A percentile compares a stretch with the other conserved stretches of the same genome.
phyloP scores from a whole-genome alignment of 495 filamentous ascomycete genomes.

The Neurospora africana region DNA sequence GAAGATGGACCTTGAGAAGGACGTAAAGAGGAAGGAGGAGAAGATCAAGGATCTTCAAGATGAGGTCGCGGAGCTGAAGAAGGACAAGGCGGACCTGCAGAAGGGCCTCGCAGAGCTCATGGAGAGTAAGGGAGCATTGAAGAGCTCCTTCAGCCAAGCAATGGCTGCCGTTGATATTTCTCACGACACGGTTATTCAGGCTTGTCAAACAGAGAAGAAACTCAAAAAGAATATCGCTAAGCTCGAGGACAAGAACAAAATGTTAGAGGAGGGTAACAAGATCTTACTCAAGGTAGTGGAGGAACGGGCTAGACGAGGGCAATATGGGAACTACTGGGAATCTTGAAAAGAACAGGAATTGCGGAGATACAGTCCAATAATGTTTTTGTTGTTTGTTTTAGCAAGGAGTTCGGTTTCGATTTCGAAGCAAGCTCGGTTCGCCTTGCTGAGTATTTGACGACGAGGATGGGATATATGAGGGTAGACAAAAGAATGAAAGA shows the following conservation, averaged over 20 bases:
- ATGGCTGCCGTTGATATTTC: not conserved
- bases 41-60: not conserved
- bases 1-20: not conserved
- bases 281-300: rapidly evolving
- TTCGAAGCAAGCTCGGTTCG: not conserved
- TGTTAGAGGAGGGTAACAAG: not conserved
- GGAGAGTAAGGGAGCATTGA: not conserved
- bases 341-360: not conserved
- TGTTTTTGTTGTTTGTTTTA: not conserved
- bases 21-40: not conserved
- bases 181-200: not conserved
- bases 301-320: not conserved
- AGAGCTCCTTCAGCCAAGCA: not conserved
- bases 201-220: not conserved
- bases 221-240: not conserved
- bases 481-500: no score
- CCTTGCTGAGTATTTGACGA: not conserved
- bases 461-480: not conserved
- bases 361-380: not conserved
- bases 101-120: not conserved
- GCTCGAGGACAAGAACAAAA: not conserved
- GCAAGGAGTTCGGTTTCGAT: not conserved
- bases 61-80: not conserved
- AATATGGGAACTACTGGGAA: not conserved
- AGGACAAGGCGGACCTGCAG: not conserved